These are phyloP conservation scores for Amanita exitialis DNA, from an alignment of 768 basidiomycete genomes.

Conservation along the genomic window DNA sequence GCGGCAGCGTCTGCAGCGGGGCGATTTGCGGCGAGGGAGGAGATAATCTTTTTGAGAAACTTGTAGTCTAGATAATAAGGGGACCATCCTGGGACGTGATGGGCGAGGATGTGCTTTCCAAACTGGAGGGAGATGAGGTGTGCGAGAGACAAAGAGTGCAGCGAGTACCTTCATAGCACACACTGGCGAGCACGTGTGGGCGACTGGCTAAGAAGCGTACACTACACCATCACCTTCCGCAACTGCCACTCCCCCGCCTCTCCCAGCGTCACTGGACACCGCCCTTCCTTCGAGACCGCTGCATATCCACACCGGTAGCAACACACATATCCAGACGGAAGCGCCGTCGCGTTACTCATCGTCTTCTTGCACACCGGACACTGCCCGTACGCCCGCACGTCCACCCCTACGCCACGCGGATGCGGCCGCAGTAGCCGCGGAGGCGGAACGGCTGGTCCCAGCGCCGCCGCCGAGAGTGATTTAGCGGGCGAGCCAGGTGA, in stretches of 20 bases:
- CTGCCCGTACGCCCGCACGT: conserved; percentile 57
- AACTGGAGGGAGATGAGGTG: conserved; percentile 48
- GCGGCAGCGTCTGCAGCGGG: conserved; percentile 87
- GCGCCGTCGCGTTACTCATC: conserved; percentile 79
- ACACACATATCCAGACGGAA: conserved; percentile 91
- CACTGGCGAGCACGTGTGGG: background rate
- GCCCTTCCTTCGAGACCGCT: conserved; percentile 65
- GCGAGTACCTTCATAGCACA: conserved; percentile 6
- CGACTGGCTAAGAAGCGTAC: conserved; percentile 24
- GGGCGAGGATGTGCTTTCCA: conserved; percentile 93
- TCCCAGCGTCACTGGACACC: conserved; percentile 82
- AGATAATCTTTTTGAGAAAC: conserved; percentile 96
- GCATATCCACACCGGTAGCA: conserved; percentile 89
- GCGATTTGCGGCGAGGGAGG: conserved; percentile 82
- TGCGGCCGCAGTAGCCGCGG: conserved; percentile 70
- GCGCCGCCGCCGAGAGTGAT: conserved; percentile 50
- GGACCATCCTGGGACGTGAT: conserved; percentile 97
- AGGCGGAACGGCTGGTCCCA: conserved; percentile 66
- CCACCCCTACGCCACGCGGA: conserved; percentile 58
- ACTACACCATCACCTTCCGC: conserved; percentile 74
- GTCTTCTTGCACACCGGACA: conserved; percentile 72
- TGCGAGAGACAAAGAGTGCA: background rate
- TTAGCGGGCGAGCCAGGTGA: conserved; percentile 84
- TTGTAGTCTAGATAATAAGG: conserved; percentile 97
- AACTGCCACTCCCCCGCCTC: conserved; percentile 72